A percentile compares a stretch with the other conserved stretches of the same genome.
phyloP scores from a whole-genome alignment of 1,284 basidiomycete species.

The Ustilago lituana region DNA sequence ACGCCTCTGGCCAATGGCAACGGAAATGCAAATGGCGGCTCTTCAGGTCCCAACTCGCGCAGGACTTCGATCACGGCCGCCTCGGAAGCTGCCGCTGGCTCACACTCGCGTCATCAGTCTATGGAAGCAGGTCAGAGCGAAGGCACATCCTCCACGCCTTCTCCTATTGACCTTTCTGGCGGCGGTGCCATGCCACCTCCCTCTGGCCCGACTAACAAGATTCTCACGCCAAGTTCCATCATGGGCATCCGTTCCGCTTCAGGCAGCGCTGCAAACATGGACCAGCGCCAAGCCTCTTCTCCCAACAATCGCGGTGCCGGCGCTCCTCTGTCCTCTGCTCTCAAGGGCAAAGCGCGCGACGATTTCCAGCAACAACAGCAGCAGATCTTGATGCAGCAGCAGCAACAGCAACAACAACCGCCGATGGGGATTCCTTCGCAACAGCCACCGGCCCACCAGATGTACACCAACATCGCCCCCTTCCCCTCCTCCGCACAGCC shows the following conservation, averaged over 20 bases:
- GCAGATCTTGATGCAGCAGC: constrained; percentile 21
- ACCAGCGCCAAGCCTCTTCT: constrained; percentile 13
- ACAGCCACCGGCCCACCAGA: constrained; percentile 5
- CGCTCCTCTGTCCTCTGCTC: neutral
- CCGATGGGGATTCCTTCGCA: constrained; percentile 14
- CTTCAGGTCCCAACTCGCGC: constrained; percentile 25
- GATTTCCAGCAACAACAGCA: constrained; percentile 27
- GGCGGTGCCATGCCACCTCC: constrained; percentile 51
- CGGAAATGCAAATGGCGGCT: constrained; percentile 14
- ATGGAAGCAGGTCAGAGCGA: constrained; percentile 57
- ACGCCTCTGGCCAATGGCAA: constrained; percentile 24
- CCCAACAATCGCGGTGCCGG: constrained; percentile 11
- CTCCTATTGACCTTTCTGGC: constrained; percentile 58
- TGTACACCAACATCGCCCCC: constrained; percentile 33
- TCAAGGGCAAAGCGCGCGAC: constrained; percentile 32
- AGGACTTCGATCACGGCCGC: constrained; percentile 22
- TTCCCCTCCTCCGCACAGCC: constrained; percentile 12
- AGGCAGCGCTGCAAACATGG: constrained; percentile 1
- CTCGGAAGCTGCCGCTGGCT: neutral
- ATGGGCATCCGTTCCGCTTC: constrained; percentile 59
- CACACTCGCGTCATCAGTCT: constrained; percentile 42
- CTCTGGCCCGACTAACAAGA: constrained; percentile 39
- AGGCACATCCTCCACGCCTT: constrained; percentile 56
- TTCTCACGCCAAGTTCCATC: constrained; percentile 61
- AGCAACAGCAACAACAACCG: constrained; percentile 14